Conservation (phyloP, 2,329 filamentous ascomycete genomes). For the Sarocladium strictum region DNA sequence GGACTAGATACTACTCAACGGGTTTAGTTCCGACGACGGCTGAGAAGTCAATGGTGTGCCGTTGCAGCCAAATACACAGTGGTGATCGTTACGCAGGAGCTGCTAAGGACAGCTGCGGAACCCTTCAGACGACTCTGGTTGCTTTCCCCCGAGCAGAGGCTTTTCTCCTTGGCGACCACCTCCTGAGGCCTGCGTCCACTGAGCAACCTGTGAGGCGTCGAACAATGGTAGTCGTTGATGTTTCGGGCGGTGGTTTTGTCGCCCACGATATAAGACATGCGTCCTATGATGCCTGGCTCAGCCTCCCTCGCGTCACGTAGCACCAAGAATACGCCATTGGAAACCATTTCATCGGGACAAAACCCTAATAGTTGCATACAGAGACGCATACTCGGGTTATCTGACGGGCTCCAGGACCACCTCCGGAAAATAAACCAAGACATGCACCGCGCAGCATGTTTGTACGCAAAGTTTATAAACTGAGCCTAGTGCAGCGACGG, state of each 20-base stretch:
- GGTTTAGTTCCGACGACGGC: neutral
- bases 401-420: neutral
- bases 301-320: conserved; percentile 7
- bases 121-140: neutral
- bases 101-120: neutral
- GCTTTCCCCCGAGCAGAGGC: neutral
- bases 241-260: neutral
- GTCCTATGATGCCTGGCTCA: neutral
- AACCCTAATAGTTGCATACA: too few species aligned
- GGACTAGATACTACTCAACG: neutral
- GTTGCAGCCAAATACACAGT: neutral
- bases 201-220: neutral
- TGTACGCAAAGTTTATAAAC: neutral
- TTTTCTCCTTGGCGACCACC: neutral
- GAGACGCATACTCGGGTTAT: neutral
- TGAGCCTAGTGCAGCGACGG: neutral
- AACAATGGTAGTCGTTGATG: conserved; percentile 1
- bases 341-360: neutral
- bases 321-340: conserved; percentile 1
- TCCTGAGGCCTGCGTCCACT: neutral
- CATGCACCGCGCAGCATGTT: neutral
- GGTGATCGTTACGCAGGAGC: neutral
- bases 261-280: conserved; percentile 1
- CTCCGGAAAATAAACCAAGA: neutral
- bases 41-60: neutral